Evolutionary conservation across 2,329 filamentous ascomycete species (phyloP), one percentile per base, ranked within the genome.

Genomic region (Dendrostoma leiphaemia): DNA sequence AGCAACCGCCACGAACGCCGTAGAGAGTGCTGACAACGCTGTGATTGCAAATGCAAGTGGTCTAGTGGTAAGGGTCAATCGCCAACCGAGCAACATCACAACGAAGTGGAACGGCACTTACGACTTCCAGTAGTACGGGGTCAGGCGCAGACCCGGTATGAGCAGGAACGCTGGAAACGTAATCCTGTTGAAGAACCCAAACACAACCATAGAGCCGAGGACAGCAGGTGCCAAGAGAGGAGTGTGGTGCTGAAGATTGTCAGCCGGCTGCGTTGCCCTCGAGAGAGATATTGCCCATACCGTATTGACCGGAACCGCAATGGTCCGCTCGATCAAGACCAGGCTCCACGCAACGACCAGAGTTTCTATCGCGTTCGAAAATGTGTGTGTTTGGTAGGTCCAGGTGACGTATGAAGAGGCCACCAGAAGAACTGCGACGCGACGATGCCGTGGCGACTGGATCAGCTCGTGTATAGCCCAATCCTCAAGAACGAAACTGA

Each of bases 341-440:
- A 99, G 74, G 65, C 89, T 92, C 94, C 94, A 99, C 51, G 90
- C 83, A 48, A 99, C 91, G 48, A 93, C 81, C 63, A 99, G 77
- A 3, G 94, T 97, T 75, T 99, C 94, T 61, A 97, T 82, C 58
- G 93, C 95, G 73, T 99, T 99, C 59, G 93, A 97, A 71, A 99
- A 97, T 12, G 94, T 97, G 72, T 99, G 94, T 17, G 91, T 94
- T 73, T 99, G 94, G 74, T 93, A 96, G 41, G 93, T 97, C 93
- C 94, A 99, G 45, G 94, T 99, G 63, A 97, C 93, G 73, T 97
- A 99, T 24, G 91, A 97, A 26, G 93, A 97, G 43, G 93, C 91
- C 57, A 97, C 89, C 54, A 99, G 80, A 43, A 95, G 78, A 41
- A 95, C 83, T 9, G 91, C 90, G 52, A 88, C 77, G 62, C 83